Conservation (phyloP, 2,329 filamentous ascomycete species). For the Ilyonectria robusta region DNA sequence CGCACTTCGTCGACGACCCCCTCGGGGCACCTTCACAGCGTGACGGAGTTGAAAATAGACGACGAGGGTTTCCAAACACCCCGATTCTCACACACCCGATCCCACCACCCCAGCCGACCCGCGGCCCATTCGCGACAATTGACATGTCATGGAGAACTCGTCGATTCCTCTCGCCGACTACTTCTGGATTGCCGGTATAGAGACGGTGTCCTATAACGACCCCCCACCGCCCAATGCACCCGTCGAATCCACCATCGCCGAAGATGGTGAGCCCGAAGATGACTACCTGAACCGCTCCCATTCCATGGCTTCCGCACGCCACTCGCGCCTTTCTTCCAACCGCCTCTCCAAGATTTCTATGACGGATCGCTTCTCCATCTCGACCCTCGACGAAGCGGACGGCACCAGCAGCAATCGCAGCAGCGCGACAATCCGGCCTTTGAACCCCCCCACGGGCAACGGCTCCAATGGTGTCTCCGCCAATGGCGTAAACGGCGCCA, state of each 20-base stretch:
- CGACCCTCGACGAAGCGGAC: constrained; percentile 71
- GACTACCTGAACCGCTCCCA: constrained; percentile 50
- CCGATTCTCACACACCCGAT: constrained; percentile 13
- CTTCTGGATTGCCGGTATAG: constrained; percentile 82
- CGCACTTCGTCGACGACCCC: constrained; percentile 24
- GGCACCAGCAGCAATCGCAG: constrained; percentile 75
- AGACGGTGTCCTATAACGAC: constrained; percentile 76
- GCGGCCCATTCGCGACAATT: constrained; percentile 48
- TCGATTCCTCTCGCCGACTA: constrained; percentile 80
- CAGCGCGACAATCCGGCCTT: constrained; percentile 73
- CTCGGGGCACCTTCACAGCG: constrained; percentile 4
- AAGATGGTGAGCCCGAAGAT: constrained; percentile 72
- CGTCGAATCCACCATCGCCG: constrained; percentile 72
- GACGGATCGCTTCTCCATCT: constrained; percentile 66
- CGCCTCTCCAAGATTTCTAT: constrained; percentile 69
- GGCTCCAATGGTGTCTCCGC: constrained; percentile 39
- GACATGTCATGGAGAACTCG: constrained; percentile 71
- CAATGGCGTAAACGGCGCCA: constrained; percentile 44
- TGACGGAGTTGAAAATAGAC: constrained; percentile 19
- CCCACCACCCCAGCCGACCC: constrained; percentile 34
- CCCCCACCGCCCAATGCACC: constrained; percentile 54
- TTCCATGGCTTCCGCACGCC: constrained; percentile 55
- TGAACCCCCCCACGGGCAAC: constrained; percentile 50
- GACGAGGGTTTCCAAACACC: constrained; percentile 22
- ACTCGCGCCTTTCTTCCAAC: constrained; percentile 73